These are phyloP conservation scores for Ailanthus altissimus DNA, from an alignment of 345 rosid genomes.

Conservation along the genomic window DNA sequence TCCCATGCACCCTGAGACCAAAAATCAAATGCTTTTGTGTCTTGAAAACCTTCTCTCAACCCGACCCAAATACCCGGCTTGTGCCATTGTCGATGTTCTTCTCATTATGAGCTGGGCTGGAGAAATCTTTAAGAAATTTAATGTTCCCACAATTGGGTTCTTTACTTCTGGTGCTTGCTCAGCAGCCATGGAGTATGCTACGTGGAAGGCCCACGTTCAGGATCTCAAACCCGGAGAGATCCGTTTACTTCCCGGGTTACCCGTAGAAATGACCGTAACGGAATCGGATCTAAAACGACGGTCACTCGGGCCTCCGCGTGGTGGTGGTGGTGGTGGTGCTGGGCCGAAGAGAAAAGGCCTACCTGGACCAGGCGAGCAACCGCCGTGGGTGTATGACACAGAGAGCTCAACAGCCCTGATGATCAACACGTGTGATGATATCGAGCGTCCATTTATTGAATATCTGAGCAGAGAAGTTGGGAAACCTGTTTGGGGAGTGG, in stretches of 20 bases:
- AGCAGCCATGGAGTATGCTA: conserved; percentile 34
- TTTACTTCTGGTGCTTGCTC: conserved; percentile 42
- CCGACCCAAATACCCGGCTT: conserved; percentile 17
- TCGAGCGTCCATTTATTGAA: conserved; percentile 36
- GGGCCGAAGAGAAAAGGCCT: conserved; percentile 28
- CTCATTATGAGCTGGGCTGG: conserved; percentile 38
- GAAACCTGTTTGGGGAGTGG: conserved; percentile 49
- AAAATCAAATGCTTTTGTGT: conserved; percentile 20
- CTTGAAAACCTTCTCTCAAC: conserved; percentile 27
- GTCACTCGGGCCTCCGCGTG: conserved; percentile 17
- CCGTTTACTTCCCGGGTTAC: conserved; percentile 36
- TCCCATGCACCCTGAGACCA: too few species aligned
- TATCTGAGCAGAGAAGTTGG: conserved; percentile 26
- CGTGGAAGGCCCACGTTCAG: conserved; percentile 21
- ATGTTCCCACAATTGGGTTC: conserved; percentile 25
- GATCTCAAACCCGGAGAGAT: conserved; percentile 35
- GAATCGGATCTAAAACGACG: conserved; percentile 27
- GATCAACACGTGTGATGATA: conserved; percentile 43
- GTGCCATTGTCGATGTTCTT: conserved; percentile 43
- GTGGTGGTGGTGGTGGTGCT: too few species aligned
- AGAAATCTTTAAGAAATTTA: conserved; percentile 14
- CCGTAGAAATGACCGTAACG: conserved; percentile 34
- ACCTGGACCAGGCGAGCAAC: conserved; percentile 36
- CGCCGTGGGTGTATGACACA: conserved; percentile 37
- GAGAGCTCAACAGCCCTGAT: conserved; percentile 27